These are phyloP conservation scores for Candida broadrunensis DNA, from an alignment of 805 yeast genomes.

Conservation along the genomic window DNA sequence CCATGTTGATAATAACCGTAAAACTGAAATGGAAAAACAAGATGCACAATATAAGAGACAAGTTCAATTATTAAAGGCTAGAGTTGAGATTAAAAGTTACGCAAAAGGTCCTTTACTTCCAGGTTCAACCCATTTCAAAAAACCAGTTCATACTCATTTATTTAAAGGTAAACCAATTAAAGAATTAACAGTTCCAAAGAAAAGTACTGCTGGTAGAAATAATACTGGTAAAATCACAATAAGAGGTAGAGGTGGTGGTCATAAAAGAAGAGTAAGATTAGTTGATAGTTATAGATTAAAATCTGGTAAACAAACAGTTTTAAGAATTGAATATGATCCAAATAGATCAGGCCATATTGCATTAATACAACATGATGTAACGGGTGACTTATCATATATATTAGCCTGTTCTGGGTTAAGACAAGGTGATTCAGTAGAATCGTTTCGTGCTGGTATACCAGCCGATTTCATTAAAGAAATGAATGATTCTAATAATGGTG, in stretches of 20 bases:
- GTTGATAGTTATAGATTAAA: slow-evolving; percentile 70
- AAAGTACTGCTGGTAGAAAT: slow-evolving; percentile 84
- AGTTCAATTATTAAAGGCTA: slow-evolving; percentile 66
- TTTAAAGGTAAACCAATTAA: slow-evolving; percentile 81
- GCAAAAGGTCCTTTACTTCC: slow-evolving; percentile 77
- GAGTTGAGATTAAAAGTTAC: slow-evolving; percentile 67
- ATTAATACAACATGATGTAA: slow-evolving; percentile 59
- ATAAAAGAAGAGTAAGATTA: slow-evolving; percentile 79
- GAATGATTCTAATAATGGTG: slow-evolving; percentile 64
- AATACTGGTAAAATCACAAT: slow-evolving; percentile 83
- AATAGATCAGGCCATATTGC: slow-evolving; percentile 94
- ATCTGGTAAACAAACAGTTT: slow-evolving; percentile 74
- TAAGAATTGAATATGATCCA: slow-evolving; percentile 94
- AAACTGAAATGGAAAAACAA: slow-evolving; percentile 75
- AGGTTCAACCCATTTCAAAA: slow-evolving; percentile 82
- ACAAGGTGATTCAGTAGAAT: slow-evolving; percentile 87
- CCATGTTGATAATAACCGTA: slow-evolving; percentile 10
- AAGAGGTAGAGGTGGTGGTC: slow-evolving; percentile 97
- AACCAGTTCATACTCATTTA: slow-evolving; percentile 82
- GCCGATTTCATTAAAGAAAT: slow-evolving; percentile 67
- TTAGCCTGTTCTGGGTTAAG: slow-evolving; percentile 91
- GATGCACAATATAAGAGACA: slow-evolving; percentile 71
- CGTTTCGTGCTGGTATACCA: slow-evolving; percentile 88
- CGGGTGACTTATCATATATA: slow-evolving; percentile 71
- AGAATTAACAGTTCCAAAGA: slow-evolving; percentile 69